Conservation (phyloP, 306 rosid genomes). For the Glycine latifolia region DNA sequence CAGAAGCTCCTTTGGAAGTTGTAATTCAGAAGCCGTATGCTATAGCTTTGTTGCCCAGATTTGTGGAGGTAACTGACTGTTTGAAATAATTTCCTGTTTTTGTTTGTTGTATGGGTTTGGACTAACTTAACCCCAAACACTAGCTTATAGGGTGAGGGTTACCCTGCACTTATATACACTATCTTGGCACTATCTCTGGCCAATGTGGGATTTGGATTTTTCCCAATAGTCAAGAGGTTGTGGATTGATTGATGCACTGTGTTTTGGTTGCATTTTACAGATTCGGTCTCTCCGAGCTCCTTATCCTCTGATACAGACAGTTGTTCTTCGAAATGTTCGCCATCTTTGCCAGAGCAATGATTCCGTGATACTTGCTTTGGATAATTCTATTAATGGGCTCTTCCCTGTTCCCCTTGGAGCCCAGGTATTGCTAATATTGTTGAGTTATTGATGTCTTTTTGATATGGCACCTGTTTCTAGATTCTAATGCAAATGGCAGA, state of each 20-base stretch:
- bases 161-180: no score
- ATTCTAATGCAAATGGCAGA: constrained; percentile 38
- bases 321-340: constrained; percentile 87
- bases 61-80: constrained; percentile 74
- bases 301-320: constrained; percentile 89
- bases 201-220: no score
- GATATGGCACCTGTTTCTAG: constrained; percentile 22
- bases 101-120: background rate
- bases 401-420: constrained; percentile 98
- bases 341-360: constrained; percentile 71
- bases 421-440: constrained; percentile 67
- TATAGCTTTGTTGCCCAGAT: constrained; percentile 81
- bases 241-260: constrained; percentile 34
- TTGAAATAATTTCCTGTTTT: background rate
- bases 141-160: no score
- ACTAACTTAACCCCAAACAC: no score
- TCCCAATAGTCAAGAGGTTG: constrained; percentile 5
- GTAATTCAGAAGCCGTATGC: constrained; percentile 92
- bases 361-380: constrained; percentile 73
- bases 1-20: constrained; percentile 88
- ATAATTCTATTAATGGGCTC: constrained; percentile 84
- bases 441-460: constrained; percentile 19
- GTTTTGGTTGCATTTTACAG: constrained; percentile 59
- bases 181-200: no score
- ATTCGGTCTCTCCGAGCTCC: constrained; percentile 88